phyloP scores from a whole-genome alignment of 495 filamentous ascomycete genomes.

The Penicillium maclennaniae region DNA sequence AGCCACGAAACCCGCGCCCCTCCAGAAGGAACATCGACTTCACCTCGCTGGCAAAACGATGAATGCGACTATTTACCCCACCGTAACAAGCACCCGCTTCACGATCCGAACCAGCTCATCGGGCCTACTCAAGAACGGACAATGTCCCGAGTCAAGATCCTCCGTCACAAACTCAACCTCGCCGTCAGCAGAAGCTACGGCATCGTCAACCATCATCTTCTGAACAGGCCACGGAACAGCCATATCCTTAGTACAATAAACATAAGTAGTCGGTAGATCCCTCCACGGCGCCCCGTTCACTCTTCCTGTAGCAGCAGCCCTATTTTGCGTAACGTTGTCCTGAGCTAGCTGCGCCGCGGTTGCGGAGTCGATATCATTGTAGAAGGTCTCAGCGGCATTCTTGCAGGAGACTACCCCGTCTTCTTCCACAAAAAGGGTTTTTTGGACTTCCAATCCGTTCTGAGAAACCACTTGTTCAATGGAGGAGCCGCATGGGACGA shows the following conservation, averaged over 20 bases:
- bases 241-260: constrained; percentile 5
- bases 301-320: background rate
- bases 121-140: constrained; percentile 12
- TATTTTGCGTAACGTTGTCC: constrained; percentile 11
- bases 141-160: constrained; percentile 10
- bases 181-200: background rate
- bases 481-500: background rate
- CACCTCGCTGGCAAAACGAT: too few species aligned
- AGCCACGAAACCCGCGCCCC: too few species aligned
- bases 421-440: constrained; percentile 1
- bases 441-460: constrained; percentile 3
- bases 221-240: constrained; percentile 8
- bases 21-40: too few species aligned
- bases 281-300: constrained; percentile 2
- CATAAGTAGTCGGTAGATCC: constrained; percentile 8
- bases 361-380: constrained; percentile 5
- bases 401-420: constrained; percentile 6
- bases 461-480: constrained; percentile 1
- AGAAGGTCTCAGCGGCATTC: constrained; percentile 11
- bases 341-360: constrained; percentile 6
- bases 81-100: too few species aligned
- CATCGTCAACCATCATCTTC: constrained; percentile 9
- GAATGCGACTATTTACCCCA: too few species aligned
- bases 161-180: background rate
- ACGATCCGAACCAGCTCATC: background rate